Conservation (phyloP, 257 asterid species). For the Nyctanthes arbortristis region DNA sequence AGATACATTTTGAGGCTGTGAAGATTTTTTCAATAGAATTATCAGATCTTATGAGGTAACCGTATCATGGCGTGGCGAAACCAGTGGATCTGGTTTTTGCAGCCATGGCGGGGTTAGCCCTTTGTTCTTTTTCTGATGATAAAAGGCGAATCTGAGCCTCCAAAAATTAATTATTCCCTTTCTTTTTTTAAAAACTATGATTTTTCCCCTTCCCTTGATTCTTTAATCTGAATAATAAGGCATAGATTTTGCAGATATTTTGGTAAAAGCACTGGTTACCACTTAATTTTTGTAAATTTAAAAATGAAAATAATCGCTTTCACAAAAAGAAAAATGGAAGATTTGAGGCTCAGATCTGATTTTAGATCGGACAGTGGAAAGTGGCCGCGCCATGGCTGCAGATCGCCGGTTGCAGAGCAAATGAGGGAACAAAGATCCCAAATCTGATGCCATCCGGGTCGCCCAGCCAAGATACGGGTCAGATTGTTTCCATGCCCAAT, state of each 20-base stretch:
- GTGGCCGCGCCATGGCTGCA: slow-evolving; percentile 40
- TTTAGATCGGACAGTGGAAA: neutral
- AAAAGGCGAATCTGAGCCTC: slow-evolving; percentile 11
- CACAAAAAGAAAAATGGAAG: too few relatives aligned
- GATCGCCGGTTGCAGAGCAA: slow-evolving; percentile 19
- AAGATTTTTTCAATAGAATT: neutral
- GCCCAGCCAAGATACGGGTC: slow-evolving; percentile 34
- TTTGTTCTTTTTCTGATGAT: neutral
- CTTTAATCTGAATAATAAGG: slow-evolving; percentile 18
- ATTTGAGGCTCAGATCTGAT: slow-evolving; percentile 30
- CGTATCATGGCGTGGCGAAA: slow-evolving; percentile 3
- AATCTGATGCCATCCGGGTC: slow-evolving; percentile 23
- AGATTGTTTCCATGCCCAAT: neutral
- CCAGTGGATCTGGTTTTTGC: neutral
- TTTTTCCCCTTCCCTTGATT: too few relatives aligned
- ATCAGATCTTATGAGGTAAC: neutral
- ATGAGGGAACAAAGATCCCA: neutral
- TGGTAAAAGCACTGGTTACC: too few relatives aligned
- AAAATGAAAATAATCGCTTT: too few relatives aligned
- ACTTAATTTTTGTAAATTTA: too few relatives aligned
- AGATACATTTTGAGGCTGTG: slow-evolving; percentile 7
- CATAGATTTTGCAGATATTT: neutral
- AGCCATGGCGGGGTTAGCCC: slow-evolving; percentile 7
- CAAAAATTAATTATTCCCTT: neutral
- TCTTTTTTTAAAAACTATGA: too few relatives aligned